phyloP scores from a whole-genome alignment of 345 rosid genomes.

The Syzygium aqueum region DNA sequence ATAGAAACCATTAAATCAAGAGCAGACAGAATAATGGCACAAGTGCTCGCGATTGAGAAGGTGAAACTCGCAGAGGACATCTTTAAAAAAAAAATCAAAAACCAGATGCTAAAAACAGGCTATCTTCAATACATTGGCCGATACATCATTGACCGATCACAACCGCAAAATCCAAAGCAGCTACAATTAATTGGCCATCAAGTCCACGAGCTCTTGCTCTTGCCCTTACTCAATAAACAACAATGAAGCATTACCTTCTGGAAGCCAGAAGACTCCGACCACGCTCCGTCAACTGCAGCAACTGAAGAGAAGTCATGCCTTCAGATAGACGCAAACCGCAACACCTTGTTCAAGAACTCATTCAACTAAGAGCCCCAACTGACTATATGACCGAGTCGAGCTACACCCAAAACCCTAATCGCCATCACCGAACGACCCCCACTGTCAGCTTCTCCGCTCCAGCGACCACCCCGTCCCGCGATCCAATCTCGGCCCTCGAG shows the following conservation, averaged over 20 bases:
- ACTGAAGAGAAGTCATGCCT: constrained; percentile 87
- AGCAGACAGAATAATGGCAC: not conserved
- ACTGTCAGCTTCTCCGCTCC: not conserved
- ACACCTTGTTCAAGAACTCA: not conserved
- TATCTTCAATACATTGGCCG: not conserved
- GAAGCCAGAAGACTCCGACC: constrained; percentile 76
- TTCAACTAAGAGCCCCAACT: not conserved
- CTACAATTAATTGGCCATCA: not conserved
- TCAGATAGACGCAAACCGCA: not conserved
- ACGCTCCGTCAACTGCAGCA: constrained; percentile 77
- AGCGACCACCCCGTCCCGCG: not conserved
- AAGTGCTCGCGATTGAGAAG: not conserved
- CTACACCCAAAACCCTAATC: not conserved
- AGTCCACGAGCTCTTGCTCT: not conserved
- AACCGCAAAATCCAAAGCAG: not conserved
- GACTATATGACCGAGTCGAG: not conserved
- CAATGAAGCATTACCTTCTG: constrained; percentile 46
- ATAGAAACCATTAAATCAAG: not conserved
- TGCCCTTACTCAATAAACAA: not conserved
- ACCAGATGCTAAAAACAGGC: not conserved
- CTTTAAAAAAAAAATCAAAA: not conserved
- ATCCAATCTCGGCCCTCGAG: not conserved
- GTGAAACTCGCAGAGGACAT: not conserved
- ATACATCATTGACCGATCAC: not conserved
- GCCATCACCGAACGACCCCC: not conserved